These are phyloP conservation scores for Xylaria sp. DNA, from an alignment of 2,329 filamentous ascomycete genomes.

Conservation along the genomic window DNA sequence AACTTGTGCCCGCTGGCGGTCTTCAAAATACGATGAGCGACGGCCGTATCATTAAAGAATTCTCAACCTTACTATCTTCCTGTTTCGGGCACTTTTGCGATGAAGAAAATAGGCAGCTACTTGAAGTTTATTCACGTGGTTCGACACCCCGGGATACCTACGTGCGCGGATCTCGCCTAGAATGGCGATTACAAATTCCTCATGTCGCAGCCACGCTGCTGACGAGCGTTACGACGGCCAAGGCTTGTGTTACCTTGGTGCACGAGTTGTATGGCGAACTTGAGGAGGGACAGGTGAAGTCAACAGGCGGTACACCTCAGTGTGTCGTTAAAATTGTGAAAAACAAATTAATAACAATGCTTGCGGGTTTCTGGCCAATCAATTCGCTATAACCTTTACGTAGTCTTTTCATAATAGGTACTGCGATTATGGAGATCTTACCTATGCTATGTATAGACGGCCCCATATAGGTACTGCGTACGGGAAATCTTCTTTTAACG, in stretches of 20 bases:
- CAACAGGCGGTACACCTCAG: slow-evolving; percentile 42
- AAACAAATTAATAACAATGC: not conserved
- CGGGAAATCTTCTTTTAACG: not conserved
- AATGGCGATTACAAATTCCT: slow-evolving; percentile 47
- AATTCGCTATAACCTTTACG: not conserved
- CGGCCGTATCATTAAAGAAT: not conserved
- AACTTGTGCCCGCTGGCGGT: too few relatives aligned
- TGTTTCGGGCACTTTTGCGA: not conserved
- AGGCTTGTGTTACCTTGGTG: slow-evolving; percentile 45
- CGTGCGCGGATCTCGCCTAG: slow-evolving; percentile 50
- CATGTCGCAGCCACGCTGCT: slow-evolving; percentile 45
- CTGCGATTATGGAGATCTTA: not conserved
- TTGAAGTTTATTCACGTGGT: not conserved
- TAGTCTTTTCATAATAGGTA: too few relatives aligned
- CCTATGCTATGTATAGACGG: not conserved
- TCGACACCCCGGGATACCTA: too few relatives aligned
- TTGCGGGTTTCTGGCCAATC: not conserved
- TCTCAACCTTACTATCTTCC: not conserved
- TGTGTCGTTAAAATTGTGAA: not conserved
- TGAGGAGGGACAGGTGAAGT: slow-evolving; percentile 47
- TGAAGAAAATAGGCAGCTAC: too few relatives aligned
- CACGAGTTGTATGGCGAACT: slow-evolving; percentile 48
- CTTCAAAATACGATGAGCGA: too few relatives aligned
- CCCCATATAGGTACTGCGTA: not conserved
- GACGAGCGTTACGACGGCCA: slow-evolving; percentile 43